Percentiles rank a stretch among this genome's conserved stretches.
Evolutionary conservation across 257 asterid species (phyloP).

Genomic region (Fraxinus excelsior): DNA sequence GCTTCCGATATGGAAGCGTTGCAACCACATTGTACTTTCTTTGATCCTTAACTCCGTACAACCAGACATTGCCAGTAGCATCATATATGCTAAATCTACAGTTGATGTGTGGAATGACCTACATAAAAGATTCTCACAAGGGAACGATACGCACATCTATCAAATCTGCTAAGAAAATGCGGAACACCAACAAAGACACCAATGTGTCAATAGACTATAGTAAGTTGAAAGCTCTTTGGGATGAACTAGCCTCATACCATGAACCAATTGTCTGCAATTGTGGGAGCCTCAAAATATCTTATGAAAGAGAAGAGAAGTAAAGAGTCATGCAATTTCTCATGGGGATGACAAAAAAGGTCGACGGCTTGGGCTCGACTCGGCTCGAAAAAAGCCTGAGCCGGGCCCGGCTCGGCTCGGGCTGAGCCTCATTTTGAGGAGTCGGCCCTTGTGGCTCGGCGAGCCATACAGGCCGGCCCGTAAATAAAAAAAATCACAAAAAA

Average conservation of each 20-base stretch:
- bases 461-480: no score
- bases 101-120: neutral
- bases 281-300: neutral
- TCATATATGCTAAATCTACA: neutral
- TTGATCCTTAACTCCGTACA: neutral
- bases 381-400: no score
- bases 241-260: neutral
- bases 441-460: no score
- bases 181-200: neutral
- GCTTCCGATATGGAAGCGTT: neutral
- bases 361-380: no score
- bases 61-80: neutral
- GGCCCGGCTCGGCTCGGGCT: no score
- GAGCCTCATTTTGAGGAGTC: no score
- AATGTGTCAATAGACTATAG: neutral
- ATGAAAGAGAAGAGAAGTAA: no score
- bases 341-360: no score
- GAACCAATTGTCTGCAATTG: neutral
- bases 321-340: no score
- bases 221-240: neutral
- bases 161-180: neutral
- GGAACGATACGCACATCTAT: neutral
- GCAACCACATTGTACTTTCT: neutral
- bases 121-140: neutral
- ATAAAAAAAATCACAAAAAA: no score